Base-by-base conservation (phyloP, 179 eudicot species). In the Beta lomatogona region DNA sequence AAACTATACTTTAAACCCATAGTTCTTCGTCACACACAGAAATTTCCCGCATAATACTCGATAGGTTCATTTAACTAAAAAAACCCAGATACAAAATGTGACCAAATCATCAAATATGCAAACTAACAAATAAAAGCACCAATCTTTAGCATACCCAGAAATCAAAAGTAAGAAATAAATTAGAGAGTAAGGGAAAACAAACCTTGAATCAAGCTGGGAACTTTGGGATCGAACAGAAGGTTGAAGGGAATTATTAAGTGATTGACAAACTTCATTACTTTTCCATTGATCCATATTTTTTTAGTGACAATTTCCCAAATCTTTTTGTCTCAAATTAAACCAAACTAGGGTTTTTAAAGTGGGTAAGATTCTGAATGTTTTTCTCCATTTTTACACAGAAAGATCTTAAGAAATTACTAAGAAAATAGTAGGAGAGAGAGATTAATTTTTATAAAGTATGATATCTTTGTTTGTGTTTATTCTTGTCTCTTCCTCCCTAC, bases 141-240 rank as follows among this genome's bases (percentile, higher is more conserved):
- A 73, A 73, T 13, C 31, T 73, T 52, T 19, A 68, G n/a, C 4
- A 46, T n/a, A 48, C 36, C 75, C 75, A 48, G 4, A 65, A 7
- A 28, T 15, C 31, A 28, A 7, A 25, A 11, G 31, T 19, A 18
- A 36, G 44, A 79, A 28, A 28, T 28, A 28, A 28, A 28, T 28
- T 28, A 28, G 45, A 46, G 46, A 55, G 48, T 53, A 52, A 22
- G 59, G 28, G 2, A 7, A 31, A 59, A 71, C 70, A 66, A 61
- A 87, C 89, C 89, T 87, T 80, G 84, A 82, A 84, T 87, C 83
- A 79, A 77, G 77, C 46, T 67, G 82, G 11, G 85, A 84, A 48
- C 31, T 81, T 77, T 83, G 86, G 45, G 82, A 76, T 64, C 68
- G 73, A 77, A 48, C 63, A 69, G 77, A 45, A 83, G 75, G 7